Percentiles rank a stretch among this genome's conserved stretches.
Conservation (phyloP, 2,329 filamentous ascomycete genomes). For the Fonsecaea erecta region DNA sequence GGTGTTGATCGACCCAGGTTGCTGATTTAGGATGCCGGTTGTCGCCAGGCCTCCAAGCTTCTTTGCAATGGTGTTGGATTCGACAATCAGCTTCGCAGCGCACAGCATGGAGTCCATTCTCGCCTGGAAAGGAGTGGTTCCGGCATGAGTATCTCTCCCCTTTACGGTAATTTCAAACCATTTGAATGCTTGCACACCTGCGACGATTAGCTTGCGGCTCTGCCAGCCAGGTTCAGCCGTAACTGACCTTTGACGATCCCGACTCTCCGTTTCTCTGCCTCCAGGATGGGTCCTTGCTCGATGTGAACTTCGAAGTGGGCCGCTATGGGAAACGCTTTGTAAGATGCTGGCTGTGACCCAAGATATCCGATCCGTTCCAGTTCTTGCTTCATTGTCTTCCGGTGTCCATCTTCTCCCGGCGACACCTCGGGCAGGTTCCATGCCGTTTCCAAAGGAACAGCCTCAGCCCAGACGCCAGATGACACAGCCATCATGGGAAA, state of each 20-base stretch:
- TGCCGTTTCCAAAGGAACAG: constrained; percentile 65
- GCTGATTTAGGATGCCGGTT: constrained; percentile 70
- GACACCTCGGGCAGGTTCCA: constrained; percentile 66
- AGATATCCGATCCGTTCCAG: constrained; percentile 74
- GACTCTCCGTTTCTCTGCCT: constrained; percentile 67
- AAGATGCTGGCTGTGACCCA: constrained; percentile 61
- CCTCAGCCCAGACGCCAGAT: constrained; percentile 77
- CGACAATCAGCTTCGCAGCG: constrained; percentile 70
- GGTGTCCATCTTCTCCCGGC: constrained; percentile 42
- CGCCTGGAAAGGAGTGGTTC: constrained; percentile 71
- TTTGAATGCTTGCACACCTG: constrained; percentile 71
- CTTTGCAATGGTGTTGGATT: constrained; percentile 66
- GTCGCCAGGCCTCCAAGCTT: constrained; percentile 69
- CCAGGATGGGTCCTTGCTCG: constrained; percentile 79
- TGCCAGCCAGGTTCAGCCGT: too few species aligned
- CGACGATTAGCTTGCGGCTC: not conserved
- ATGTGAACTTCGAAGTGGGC: constrained; percentile 87
- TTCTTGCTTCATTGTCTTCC: constrained; percentile 66
- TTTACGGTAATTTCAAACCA: constrained; percentile 72
- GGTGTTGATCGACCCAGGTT: constrained; percentile 72
- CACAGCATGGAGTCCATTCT: constrained; percentile 72
- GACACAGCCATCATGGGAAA: constrained; percentile 76
- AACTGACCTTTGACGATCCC: constrained; percentile 65
- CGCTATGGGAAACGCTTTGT: constrained; percentile 67
- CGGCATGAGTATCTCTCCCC: constrained; percentile 74